Conservation (phyloP, 768 basidiomycete species). For the Sarcomyxa edulis region DNA sequence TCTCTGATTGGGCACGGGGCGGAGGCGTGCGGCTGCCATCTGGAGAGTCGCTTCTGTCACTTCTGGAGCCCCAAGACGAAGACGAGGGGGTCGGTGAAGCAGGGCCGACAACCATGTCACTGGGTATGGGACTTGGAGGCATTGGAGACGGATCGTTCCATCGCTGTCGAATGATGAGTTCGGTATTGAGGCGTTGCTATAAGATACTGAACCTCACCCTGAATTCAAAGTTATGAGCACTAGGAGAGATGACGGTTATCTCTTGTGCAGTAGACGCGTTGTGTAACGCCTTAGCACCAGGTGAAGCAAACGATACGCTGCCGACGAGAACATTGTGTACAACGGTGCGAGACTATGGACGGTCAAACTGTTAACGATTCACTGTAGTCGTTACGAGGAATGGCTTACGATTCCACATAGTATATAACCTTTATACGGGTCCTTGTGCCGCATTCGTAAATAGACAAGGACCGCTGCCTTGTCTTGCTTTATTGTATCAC, state of each 20-base stretch:
- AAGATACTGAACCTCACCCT: too few species aligned
- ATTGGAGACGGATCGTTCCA: constrained; percentile 69
- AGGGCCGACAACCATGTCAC: constrained; percentile 22
- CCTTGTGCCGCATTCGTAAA: constrained; percentile 74
- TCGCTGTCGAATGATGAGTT: constrained; percentile 33
- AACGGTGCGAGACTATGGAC: constrained; percentile 48
- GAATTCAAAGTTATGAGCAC: constrained; percentile 46
- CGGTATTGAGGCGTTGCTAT: constrained; percentile 12
- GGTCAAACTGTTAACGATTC: constrained; percentile 1
- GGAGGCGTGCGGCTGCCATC: constrained; percentile 14
- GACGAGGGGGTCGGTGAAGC: constrained; percentile 23
- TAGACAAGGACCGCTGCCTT: constrained; percentile 78
- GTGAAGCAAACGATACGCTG: constrained; percentile 72
- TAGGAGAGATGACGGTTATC: constrained; percentile 67
- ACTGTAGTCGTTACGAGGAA: constrained; percentile 4
- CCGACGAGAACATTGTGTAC: constrained; percentile 72
- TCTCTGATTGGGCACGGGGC: too few species aligned
- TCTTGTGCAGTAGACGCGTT: constrained; percentile 83
- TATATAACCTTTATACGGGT: constrained; percentile 71
- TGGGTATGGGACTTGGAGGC: constrained; percentile 42
- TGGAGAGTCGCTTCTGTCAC: constrained; percentile 11
- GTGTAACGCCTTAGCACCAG: constrained; percentile 71
- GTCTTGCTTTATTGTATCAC: constrained; percentile 73
- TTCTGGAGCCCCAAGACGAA: constrained; percentile 20
- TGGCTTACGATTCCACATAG: constrained; percentile 66